phyloP scores from a whole-genome alignment of 1,284 basidiomycete genomes.

The Naganishia liquefaciens region DNA sequence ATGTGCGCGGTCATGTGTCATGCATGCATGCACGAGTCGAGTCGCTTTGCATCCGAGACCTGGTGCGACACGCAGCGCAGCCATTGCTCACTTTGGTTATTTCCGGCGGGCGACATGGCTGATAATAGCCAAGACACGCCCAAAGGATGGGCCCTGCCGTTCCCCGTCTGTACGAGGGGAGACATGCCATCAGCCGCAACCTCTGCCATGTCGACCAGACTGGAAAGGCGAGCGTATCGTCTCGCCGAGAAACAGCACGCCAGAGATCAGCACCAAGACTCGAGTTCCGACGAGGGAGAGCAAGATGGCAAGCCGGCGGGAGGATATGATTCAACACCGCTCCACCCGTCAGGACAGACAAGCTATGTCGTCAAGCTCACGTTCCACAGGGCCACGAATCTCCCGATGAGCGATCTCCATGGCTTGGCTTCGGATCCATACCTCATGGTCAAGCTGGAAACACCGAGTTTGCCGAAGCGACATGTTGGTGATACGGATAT shows the following conservation, averaged over 20 bases:
- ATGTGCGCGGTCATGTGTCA: not conserved
- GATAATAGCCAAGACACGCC: too few species aligned
- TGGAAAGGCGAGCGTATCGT: conserved; percentile 12
- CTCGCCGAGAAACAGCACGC: conserved; percentile 20
- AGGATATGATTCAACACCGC: conserved; percentile 44
- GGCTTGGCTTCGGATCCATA: conserved; percentile 56
- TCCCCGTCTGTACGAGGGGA: too few species aligned
- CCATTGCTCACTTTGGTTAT: not conserved
- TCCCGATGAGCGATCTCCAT: conserved; percentile 55
- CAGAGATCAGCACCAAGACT: not conserved
- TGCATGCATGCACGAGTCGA: too few species aligned
- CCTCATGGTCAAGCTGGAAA: conserved; percentile 48
- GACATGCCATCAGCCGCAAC: too few species aligned
- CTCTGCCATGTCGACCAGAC: not conserved
- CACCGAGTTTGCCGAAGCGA: conserved; percentile 39
- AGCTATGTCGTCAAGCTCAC: conserved; percentile 56
- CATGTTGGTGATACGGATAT: conserved; percentile 48
- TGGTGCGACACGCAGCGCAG: too few species aligned
- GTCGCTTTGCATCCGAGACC: conserved; percentile 1
- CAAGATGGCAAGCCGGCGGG: conserved; percentile 40
- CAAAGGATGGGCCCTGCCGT: too few species aligned
- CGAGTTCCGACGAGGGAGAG: conserved; percentile 10
- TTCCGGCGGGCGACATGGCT: not conserved
- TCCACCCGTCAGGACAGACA: conserved; percentile 36
- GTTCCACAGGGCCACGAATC: conserved; percentile 54